These are phyloP conservation scores for Theobroma cacao DNA, from an alignment of 345 rosid species.

Conservation along the genomic window DNA sequence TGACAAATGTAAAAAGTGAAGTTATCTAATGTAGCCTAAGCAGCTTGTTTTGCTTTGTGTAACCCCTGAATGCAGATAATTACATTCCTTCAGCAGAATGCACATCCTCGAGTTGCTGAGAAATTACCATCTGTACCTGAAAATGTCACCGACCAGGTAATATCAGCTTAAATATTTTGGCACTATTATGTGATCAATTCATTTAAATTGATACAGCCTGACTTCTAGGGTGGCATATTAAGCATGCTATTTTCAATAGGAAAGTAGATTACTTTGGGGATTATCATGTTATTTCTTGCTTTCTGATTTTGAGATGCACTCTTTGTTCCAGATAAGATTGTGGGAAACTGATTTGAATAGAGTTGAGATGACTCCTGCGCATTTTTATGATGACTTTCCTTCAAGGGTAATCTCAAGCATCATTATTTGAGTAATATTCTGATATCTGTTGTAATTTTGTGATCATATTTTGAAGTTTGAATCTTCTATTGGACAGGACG, in stretches of 20 bases:
- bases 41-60: slow-evolving; percentile 14
- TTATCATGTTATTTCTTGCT: not conserved
- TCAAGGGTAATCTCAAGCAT: slow-evolving; percentile 49
- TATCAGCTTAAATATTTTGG: slow-evolving; percentile 7
- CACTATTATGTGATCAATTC: not conserved
- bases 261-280: not conserved
- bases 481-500: slow-evolving; percentile 49
- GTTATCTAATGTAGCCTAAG: not conserved
- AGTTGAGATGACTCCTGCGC: slow-evolving; percentile 75
- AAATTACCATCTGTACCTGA: slow-evolving; percentile 83
- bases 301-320: not conserved
- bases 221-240: not conserved
- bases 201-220: not conserved
- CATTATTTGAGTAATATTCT: slow-evolving; percentile 1
- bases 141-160: slow-evolving; percentile 93
- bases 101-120: slow-evolving; percentile 86
- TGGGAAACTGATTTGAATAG: slow-evolving; percentile 96
- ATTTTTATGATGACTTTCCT: slow-evolving; percentile 86
- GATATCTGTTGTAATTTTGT: not conserved
- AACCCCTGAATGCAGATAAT: slow-evolving; percentile 56
- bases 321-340: slow-evolving; percentile 66
- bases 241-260: not conserved
- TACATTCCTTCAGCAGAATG: slow-evolving; percentile 84
- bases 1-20: not conserved
- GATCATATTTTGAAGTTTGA: not conserved